These are phyloP conservation scores for Paramecium sexaurelia DNA, from an alignment of 73 alveolate genomes.

Conservation along the genomic window DNA sequence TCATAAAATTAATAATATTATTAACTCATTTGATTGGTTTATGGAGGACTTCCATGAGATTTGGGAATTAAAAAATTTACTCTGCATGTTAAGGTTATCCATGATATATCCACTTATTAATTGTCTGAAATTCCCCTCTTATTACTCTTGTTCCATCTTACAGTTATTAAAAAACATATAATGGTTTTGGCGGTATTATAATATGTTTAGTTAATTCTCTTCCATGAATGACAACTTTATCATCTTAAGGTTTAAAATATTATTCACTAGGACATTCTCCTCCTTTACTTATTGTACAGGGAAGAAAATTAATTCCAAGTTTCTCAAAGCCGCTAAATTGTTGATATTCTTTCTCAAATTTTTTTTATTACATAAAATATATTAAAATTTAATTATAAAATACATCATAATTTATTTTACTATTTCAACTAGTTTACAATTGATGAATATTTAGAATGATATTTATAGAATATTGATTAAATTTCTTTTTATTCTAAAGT, in stretches of 20 bases:
- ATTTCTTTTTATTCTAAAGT: slow-evolving; percentile 37
- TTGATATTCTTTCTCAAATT: neutral
- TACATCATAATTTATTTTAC: neutral
- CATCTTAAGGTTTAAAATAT: neutral
- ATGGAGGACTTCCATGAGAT: neutral
- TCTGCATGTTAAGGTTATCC: neutral
- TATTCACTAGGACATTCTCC: neutral
- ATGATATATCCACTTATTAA: neutral
- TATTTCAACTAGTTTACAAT: neutral
- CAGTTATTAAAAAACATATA: neutral
- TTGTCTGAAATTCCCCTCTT: neutral
- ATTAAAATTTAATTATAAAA: neutral
- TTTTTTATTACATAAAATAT: neutral
- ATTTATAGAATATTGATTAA: neutral
- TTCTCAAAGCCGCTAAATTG: neutral
- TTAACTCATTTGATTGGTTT: neutral
- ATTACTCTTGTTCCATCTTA: neutral
- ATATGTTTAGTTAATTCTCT: slow-evolving; percentile 5
- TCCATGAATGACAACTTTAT: slow-evolving; percentile 5
- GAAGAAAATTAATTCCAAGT: neutral
- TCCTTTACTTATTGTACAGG: neutral
- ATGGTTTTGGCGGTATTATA: neutral
- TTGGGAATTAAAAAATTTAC: neutral
- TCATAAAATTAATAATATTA: no score
- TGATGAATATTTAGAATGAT: slow-evolving; percentile 1